These are phyloP conservation scores for Aspergillus panamensis DNA, from an alignment of 495 filamentous ascomycete genomes.

Conservation along the genomic window DNA sequence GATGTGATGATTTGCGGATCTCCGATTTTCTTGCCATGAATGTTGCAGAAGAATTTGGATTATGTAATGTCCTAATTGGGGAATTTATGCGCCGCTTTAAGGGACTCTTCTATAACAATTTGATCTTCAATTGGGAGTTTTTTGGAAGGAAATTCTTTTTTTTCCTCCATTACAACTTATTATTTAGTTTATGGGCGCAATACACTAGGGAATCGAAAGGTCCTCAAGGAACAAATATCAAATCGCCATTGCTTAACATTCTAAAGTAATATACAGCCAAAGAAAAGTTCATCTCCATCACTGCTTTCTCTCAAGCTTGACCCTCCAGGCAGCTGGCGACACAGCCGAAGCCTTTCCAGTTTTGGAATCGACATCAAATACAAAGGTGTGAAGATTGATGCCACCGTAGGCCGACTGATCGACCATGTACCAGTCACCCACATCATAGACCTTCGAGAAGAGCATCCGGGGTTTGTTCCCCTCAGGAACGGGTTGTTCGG, in stretches of 20 bases:
- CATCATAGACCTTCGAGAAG: slow-evolving; percentile 13
- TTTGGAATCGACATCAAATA: slow-evolving; percentile 5
- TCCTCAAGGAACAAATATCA: not conserved
- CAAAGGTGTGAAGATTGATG: not conserved
- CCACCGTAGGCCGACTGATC: slow-evolving; percentile 1
- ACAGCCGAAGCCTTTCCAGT: slow-evolving; percentile 4
- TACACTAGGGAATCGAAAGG: not conserved
- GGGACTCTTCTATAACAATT: not conserved
- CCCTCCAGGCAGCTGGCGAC: slow-evolving; percentile 8
- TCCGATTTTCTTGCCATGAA: slow-evolving; percentile 1
- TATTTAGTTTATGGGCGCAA: not conserved
- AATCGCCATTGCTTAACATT: not conserved
- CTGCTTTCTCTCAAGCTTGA: slow-evolving; percentile 2
- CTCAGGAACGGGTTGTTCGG: not conserved
- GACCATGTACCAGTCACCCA: slow-evolving; percentile 1
- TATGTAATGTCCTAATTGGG: not conserved
- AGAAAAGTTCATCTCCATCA: not conserved
- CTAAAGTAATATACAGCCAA: not conserved
- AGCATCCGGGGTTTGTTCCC: not conserved
- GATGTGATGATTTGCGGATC: slow-evolving; percentile 4
- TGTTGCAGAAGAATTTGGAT: not conserved
- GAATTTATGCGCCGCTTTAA: not conserved
- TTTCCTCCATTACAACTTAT: not conserved
- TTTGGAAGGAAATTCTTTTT: not conserved
- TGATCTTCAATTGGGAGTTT: not conserved